Percentiles rank a stretch among this genome's conserved stretches.
phyloP scores from a whole-genome alignment of 2,329 filamentous ascomycete species.

The Rhynchosporium secalis region DNA sequence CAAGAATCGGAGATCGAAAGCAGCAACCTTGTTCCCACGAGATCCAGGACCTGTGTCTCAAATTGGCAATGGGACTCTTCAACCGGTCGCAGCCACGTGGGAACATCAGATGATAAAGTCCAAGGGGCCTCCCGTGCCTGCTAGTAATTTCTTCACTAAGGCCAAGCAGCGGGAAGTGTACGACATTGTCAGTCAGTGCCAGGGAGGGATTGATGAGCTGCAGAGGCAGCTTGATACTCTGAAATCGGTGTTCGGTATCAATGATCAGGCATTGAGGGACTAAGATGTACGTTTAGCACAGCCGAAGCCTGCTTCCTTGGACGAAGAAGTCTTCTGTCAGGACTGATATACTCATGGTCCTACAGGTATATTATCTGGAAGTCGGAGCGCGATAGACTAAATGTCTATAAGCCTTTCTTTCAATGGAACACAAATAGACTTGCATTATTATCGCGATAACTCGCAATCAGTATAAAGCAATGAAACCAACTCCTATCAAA shows the following conservation, averaged over 20 bases:
- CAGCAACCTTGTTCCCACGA: conserved; percentile 2
- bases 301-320: background rate
- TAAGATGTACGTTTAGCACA: background rate
- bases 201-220: conserved; percentile 31
- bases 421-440: too few species aligned
- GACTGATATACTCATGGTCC: background rate
- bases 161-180: conserved; percentile 32
- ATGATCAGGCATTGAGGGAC: conserved; percentile 18
- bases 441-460: too few species aligned
- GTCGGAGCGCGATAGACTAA: too few species aligned
- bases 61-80: conserved; percentile 2
- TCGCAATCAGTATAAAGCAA: too few species aligned
- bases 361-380: background rate
- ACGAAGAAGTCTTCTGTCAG: background rate
- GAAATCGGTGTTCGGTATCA: conserved; percentile 33
- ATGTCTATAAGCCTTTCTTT: background rate
- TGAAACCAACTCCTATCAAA: too few species aligned
- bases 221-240: conserved; percentile 32
- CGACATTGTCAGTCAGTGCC: conserved; percentile 29
- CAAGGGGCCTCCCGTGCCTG: background rate
- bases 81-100: conserved; percentile 9
- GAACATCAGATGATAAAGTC: background rate
- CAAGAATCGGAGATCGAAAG: conserved; percentile 3
- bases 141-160: conserved; percentile 29
- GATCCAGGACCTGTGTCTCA: conserved; percentile 7